These are phyloP conservation scores for Thecaphora thlaspeos DNA, from an alignment of 1,284 basidiomycete species.

Conservation along the genomic window DNA sequence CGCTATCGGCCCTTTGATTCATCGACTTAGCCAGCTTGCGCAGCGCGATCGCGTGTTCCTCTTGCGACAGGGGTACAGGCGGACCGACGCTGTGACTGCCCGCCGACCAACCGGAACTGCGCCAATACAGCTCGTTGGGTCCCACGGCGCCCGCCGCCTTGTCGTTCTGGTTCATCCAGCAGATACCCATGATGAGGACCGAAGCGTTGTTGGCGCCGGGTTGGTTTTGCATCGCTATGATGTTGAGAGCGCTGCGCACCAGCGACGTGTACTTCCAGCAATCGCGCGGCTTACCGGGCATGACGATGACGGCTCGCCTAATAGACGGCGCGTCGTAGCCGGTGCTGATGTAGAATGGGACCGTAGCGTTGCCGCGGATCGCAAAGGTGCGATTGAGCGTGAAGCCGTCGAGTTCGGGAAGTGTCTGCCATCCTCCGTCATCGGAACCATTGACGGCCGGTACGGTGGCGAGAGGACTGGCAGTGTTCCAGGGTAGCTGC, in stretches of 20 bases:
- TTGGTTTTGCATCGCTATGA: not conserved
- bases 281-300: slow-evolving; percentile 54
- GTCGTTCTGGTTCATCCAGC: slow-evolving; percentile 46
- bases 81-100: slow-evolving; percentile 37
- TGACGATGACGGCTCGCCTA: slow-evolving; percentile 47
- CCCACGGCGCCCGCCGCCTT: slow-evolving; percentile 23
- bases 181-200: slow-evolving; percentile 44
- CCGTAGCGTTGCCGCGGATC: slow-evolving; percentile 14
- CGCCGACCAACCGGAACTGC: slow-evolving; percentile 37
- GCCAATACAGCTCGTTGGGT: slow-evolving; percentile 39
- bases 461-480: slow-evolving; percentile 21
- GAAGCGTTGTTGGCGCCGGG: slow-evolving; percentile 9
- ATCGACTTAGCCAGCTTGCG: too few species aligned
- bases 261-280: slow-evolving; percentile 51
- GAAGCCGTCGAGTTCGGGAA: slow-evolving; percentile 41
- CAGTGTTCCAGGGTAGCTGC: slow-evolving; percentile 35
- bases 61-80: too few species aligned
- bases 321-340: slow-evolving; percentile 33
- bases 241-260: slow-evolving; percentile 37
- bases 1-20: too few species aligned
- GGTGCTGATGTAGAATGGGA: slow-evolving; percentile 45
- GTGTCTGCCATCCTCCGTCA: slow-evolving; percentile 60
- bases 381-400: slow-evolving; percentile 41
- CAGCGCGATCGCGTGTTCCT: too few species aligned
- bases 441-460: slow-evolving; percentile 28